Evolutionary conservation across 2,329 filamentous ascomycete genomes (phyloP).

Genomic region (Amesomyces nigricolor): DNA sequence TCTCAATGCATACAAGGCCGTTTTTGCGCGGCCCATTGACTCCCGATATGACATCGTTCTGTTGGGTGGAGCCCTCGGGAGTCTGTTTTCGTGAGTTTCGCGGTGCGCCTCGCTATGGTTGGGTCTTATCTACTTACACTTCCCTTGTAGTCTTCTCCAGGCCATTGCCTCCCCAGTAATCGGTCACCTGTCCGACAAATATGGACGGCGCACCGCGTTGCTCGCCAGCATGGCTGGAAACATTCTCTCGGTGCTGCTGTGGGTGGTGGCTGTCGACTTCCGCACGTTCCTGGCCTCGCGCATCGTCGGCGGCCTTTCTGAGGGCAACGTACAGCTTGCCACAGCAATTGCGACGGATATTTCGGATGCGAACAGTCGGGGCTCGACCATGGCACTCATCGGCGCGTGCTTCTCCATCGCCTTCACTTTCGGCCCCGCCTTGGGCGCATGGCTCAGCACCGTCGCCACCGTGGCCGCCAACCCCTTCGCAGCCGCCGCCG

Average conservation of each 20-base stretch:
- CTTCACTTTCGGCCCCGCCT: constrained; percentile 90
- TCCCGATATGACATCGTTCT: constrained; percentile 96
- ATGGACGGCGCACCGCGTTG: constrained; percentile 81
- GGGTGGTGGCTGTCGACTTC: constrained; percentile 91
- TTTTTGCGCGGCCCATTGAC: constrained; percentile 88
- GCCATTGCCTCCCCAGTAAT: constrained; percentile 90
- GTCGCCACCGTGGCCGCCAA: constrained; percentile 77
- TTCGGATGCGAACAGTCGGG: constrained; percentile 75
- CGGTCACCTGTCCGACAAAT: constrained; percentile 76
- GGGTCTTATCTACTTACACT: neutral
- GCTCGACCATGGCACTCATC: constrained; percentile 91
- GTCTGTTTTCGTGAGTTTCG: constrained; percentile 64
- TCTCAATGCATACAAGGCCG: constrained; percentile 90
- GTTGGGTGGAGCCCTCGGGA: constrained; percentile 86
- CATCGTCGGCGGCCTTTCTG: constrained; percentile 85
- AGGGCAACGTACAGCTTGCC: constrained; percentile 94
- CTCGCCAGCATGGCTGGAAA: constrained; percentile 91
- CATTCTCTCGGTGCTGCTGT: constrained; percentile 85
- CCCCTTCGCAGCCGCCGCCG: constrained; percentile 88
- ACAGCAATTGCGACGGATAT: constrained; percentile 96
- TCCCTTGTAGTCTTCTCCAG: constrained; percentile 64
- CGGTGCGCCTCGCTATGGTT: neutral
- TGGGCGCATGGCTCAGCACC: constrained; percentile 79
- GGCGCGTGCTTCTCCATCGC: constrained; percentile 95
- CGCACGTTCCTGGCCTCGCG: constrained; percentile 92